These are phyloP conservation scores for Colletotrichum sp. DNA, from an alignment of 2,329 filamentous ascomycete species.

Conservation along the genomic window DNA sequence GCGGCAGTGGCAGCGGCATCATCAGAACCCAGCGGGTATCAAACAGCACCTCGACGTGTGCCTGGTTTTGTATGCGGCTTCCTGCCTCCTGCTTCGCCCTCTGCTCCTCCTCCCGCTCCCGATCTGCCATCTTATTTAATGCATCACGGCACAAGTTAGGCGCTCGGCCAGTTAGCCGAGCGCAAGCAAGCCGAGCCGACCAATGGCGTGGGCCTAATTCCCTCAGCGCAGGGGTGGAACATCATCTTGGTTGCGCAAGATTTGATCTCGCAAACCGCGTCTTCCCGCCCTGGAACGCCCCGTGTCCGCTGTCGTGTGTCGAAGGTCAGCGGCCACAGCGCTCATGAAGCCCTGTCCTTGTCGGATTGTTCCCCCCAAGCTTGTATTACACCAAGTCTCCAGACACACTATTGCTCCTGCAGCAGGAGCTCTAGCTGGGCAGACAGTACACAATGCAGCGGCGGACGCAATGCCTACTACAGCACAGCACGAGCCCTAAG, in stretches of 20 bases:
- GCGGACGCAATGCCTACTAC: neutral
- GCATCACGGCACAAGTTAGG: neutral
- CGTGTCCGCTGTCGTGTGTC: slow-evolving; percentile 6
- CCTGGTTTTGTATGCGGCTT: neutral
- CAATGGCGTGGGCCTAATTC: neutral
- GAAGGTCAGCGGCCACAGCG: neutral
- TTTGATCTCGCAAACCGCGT: slow-evolving; percentile 20
- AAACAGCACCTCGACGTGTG: neutral
- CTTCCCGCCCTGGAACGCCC: slow-evolving; percentile 15
- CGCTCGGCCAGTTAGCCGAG: slow-evolving; percentile 8
- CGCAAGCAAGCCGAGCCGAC: slow-evolving; percentile 2
- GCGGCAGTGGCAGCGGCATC: neutral
- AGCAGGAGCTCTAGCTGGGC: neutral
- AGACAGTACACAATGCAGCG: neutral
- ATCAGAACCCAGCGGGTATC: neutral
- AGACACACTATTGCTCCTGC: neutral
- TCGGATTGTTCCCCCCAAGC: neutral
- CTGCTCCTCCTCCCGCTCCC: neutral
- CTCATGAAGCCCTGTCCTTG: slow-evolving; percentile 4
- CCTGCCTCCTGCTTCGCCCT: neutral
- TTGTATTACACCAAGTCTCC: neutral
- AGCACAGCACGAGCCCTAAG: neutral
- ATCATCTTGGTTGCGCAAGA: slow-evolving; percentile 13
- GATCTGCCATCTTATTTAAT: neutral
- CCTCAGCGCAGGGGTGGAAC: neutral